phyloP scores from a whole-genome alignment of 176 grass and related monocot genomes.

The Cenchrus fungigraminus region DNA sequence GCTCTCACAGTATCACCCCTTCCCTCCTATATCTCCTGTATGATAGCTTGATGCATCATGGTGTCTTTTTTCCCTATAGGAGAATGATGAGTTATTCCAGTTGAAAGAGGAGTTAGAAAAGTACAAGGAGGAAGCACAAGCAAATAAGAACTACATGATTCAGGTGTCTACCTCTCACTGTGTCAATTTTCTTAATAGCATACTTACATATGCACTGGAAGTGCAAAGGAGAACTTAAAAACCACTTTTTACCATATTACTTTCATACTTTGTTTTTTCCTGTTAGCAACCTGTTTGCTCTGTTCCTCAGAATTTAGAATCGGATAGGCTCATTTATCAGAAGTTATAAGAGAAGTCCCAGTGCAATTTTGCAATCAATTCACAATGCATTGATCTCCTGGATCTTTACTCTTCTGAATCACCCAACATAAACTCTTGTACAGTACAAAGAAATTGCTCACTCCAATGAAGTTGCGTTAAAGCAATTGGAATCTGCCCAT shows the following conservation, averaged over 20 bases:
- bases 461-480: constrained; percentile 90
- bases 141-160: constrained; percentile 95
- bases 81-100: constrained; percentile 70
- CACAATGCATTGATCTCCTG: constrained; percentile 29
- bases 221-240: background rate
- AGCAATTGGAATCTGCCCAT: constrained; percentile 87
- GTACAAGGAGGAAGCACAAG: constrained; percentile 82
- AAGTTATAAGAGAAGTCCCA: background rate
- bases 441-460: constrained; percentile 98
- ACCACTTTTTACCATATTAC: background rate
- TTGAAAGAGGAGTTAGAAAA: constrained; percentile 89
- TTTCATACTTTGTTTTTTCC: background rate
- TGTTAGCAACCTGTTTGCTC: background rate
- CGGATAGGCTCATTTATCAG: background rate
- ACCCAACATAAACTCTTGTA: constrained; percentile 28
- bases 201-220: background rate
- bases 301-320: background rate
- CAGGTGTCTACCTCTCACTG: constrained; percentile 52
- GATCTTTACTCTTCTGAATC: constrained; percentile 45
- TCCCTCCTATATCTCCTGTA: constrained; percentile 4
- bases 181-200: background rate
- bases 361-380: constrained; percentile 27
- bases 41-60: background rate
- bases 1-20: background rate
- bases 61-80: constrained; percentile 39